Percentiles rank a stretch among this genome's conserved stretches.
Conservation (phyloP, 768 basidiomycete genomes). For the Chalciporus pseudorubinellus region DNA sequence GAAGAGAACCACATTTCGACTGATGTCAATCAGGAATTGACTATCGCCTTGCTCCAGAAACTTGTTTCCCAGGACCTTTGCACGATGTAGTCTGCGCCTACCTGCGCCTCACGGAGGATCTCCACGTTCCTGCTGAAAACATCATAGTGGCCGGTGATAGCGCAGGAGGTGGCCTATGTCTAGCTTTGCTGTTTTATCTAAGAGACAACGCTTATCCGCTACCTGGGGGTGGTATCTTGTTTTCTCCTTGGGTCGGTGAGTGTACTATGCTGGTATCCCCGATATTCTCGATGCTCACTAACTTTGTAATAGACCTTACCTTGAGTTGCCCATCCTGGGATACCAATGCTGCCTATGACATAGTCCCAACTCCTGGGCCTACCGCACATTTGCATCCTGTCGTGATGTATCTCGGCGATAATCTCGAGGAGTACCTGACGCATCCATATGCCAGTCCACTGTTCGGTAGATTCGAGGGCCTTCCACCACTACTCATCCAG, state of each 20-base stretch:
- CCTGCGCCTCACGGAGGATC: conserved; percentile 80
- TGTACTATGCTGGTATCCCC: conserved; percentile 12
- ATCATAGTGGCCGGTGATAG: conserved; percentile 89
- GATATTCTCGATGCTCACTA: conserved; percentile 5
- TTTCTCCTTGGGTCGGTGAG: conserved; percentile 96
- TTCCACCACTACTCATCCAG: conserved; percentile 91
- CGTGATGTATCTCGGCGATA: conserved; percentile 86
- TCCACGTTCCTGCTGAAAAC: conserved; percentile 89
- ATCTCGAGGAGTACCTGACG: conserved; percentile 78
- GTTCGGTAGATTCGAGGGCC: conserved; percentile 82
- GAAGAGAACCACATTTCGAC: background rate
- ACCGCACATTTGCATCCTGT: conserved; percentile 92
- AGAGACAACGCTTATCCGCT: conserved; percentile 86
- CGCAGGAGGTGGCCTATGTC: conserved; percentile 85
- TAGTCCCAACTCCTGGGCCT: conserved; percentile 66
- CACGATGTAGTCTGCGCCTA: conserved; percentile 87
- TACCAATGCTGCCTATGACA: conserved; percentile 83
- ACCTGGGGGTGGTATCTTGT: conserved; percentile 81
- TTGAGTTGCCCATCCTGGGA: conserved; percentile 99
- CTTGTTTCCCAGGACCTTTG: conserved; percentile 85
- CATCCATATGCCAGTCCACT: conserved; percentile 96
- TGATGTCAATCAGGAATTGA: conserved; percentile 61
- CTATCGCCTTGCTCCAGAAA: conserved; percentile 95
- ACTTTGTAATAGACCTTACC: conserved; percentile 64
- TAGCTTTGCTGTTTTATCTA: conserved; percentile 90